Evolutionary conservation across 75 land plant species (phyloP).

Genomic region (Isoetes taiwanensis): DNA sequence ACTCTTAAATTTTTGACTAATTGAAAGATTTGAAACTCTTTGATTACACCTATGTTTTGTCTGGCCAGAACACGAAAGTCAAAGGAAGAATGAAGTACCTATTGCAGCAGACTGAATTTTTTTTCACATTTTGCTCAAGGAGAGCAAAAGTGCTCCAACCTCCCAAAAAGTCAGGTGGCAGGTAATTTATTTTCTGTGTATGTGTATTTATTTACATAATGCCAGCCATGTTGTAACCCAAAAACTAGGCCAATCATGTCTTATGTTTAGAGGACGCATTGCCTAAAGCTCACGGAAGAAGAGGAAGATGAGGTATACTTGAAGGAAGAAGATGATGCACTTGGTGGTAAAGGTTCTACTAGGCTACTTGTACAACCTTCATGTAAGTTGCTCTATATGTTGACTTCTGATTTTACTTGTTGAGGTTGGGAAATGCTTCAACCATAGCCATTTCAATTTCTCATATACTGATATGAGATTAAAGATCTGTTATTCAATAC

Average conservation of each 20-base stretch:
- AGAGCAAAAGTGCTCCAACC: not conserved
- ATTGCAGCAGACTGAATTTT: not conserved
- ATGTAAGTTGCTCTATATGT: not conserved
- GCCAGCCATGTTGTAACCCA: not conserved
- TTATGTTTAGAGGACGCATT: no score
- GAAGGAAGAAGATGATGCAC: slow-evolving; percentile 1
- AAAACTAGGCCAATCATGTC: not conserved
- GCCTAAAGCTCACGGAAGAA: slow-evolving; percentile 2
- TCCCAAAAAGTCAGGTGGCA: slow-evolving; percentile 1
- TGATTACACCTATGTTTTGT: not conserved
- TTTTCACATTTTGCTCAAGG: slow-evolving; percentile 7
- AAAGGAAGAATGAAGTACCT: not conserved
- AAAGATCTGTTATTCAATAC: not conserved
- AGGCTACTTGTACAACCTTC: slow-evolving; percentile 1
- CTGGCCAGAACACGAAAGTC: not conserved
- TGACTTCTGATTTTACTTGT: no score
- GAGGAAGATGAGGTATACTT: slow-evolving; percentile 3
- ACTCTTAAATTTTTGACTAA: no score
- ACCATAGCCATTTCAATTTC: no score
- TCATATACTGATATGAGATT: not conserved
- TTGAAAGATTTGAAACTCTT: not conserved
- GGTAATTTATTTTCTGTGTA: not conserved
- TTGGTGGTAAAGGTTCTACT: not conserved
- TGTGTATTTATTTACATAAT: not conserved
- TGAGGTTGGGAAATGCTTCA: no score